phyloP scores from a whole-genome alignment of 176 grass and related monocot genomes.

The Oryza meridionalis region DNA sequence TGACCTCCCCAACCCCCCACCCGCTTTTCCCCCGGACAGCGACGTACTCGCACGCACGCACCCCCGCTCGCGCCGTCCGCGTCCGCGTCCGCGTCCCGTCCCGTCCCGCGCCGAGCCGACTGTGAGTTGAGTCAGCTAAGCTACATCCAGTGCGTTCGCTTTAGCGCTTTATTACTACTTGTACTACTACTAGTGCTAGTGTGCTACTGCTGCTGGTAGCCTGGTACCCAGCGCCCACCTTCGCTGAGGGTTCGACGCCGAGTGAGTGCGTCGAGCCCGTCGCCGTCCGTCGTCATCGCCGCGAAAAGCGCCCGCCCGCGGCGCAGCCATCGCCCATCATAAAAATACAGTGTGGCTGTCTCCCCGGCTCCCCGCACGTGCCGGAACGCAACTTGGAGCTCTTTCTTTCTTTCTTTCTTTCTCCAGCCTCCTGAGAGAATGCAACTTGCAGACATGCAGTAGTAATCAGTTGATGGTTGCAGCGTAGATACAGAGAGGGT shows the following conservation, averaged over 20 bases:
- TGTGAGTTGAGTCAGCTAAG: background rate
- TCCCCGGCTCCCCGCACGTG: conserved; percentile 42
- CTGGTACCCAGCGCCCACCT: background rate
- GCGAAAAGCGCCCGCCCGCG: conserved; percentile 23
- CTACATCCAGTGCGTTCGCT: conserved; percentile 27
- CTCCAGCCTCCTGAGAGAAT: background rate
- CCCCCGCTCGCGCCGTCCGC: too few relatives aligned
- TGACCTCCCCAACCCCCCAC: conserved; percentile 12
- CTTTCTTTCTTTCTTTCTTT: background rate
- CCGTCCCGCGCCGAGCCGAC: background rate
- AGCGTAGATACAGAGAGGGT: background rate
- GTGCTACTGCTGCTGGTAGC: background rate
- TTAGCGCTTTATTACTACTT: conserved; percentile 20
- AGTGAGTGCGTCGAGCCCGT: background rate
- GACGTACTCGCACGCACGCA: background rate
- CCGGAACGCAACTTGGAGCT: background rate
- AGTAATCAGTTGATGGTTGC: background rate
- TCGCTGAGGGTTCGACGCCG: conserved; percentile 2
- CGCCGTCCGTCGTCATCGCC: conserved; percentile 32
- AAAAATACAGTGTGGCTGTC: conserved; percentile 15
- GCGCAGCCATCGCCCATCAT: background rate
- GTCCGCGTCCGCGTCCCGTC: background rate
- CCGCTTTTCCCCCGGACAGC: background rate
- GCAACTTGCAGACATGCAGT: conserved; percentile 13
- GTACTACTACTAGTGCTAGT: background rate